Evolutionary conservation across 345 rosid species (phyloP).

Genomic region (Corchorus olitorius): DNA sequence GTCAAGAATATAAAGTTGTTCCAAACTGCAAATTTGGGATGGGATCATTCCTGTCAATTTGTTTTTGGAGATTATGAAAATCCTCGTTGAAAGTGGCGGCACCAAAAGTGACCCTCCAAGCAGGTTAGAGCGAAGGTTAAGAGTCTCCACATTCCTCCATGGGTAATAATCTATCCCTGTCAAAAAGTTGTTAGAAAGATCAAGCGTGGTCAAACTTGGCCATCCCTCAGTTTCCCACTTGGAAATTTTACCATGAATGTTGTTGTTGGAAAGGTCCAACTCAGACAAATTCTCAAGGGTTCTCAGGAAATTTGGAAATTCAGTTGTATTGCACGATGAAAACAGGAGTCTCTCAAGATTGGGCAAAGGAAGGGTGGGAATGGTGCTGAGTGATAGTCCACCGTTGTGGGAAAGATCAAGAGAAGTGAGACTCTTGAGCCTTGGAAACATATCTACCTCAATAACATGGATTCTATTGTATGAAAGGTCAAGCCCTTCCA

Average conservation of each 20-base stretch:
- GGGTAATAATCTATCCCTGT: neutral
- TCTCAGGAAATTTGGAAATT: neutral
- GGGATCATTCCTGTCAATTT: conserved; percentile 16
- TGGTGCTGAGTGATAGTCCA: no score
- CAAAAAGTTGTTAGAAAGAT: neutral
- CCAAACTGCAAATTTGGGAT: conserved; percentile 4
- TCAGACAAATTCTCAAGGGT: neutral
- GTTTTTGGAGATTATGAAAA: conserved; percentile 13
- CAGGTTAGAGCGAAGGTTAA: conserved; percentile 13
- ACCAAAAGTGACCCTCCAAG: neutral
- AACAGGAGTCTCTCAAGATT: neutral
- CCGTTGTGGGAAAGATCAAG: no score
- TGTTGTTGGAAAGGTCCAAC: neutral
- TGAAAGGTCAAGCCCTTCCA: neutral
- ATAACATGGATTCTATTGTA: neutral
- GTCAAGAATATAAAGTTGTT: neutral
- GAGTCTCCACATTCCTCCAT: neutral
- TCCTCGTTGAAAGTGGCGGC: neutral
- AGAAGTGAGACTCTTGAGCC: no score
- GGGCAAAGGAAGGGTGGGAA: neutral
- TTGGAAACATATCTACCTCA: no score
- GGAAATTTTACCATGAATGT: neutral
- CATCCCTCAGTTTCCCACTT: neutral
- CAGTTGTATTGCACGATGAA: neutral
- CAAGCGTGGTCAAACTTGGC: neutral